A percentile compares a stretch with the other conserved stretches of the same genome.
Evolutionary conservation across 2,329 filamentous ascomycete genomes (phyloP).

Genomic region (Piedraia hortae): DNA sequence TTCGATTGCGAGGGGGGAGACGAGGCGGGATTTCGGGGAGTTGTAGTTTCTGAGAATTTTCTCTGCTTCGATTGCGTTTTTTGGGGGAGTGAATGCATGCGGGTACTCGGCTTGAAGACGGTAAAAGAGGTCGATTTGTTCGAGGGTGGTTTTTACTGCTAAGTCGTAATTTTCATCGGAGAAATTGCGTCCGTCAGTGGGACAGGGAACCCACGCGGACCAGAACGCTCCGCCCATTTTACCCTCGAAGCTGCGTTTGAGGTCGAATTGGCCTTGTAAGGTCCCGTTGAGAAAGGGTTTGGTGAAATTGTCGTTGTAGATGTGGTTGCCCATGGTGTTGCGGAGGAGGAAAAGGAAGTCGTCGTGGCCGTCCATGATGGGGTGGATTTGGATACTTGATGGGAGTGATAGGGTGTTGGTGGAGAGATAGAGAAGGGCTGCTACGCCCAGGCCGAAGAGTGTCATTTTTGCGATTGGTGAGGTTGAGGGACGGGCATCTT

Average conservation of each 20-base stretch:
- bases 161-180: constrained; percentile 42
- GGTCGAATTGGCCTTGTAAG: constrained; percentile 44
- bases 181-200: constrained; percentile 42
- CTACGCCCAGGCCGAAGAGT: too few relatives aligned
- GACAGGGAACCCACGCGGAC: constrained; percentile 64
- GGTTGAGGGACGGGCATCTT: too few relatives aligned
- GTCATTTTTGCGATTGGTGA: too few relatives aligned
- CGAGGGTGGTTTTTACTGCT: constrained; percentile 38
- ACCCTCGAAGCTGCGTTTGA: constrained; percentile 45
- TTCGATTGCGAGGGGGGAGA: constrained; percentile 24
- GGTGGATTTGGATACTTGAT: too few relatives aligned
- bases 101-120: constrained; percentile 38
- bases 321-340: constrained; percentile 40
- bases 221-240: constrained; percentile 70
- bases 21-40: constrained; percentile 46
- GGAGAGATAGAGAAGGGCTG: too few relatives aligned
- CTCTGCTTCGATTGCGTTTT: constrained; percentile 32
- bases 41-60: constrained; percentile 19
- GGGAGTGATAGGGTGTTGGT: too few relatives aligned
- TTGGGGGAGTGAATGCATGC: constrained; percentile 36
- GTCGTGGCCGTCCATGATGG: constrained; percentile 47
- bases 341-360: constrained; percentile 58
- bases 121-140: constrained; percentile 47
- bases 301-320: constrained; percentile 41
- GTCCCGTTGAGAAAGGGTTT: constrained; percentile 43